These are phyloP conservation scores for Setomelanomma holmii DNA, from an alignment of 2,329 filamentous ascomycete species.

Conservation along the genomic window DNA sequence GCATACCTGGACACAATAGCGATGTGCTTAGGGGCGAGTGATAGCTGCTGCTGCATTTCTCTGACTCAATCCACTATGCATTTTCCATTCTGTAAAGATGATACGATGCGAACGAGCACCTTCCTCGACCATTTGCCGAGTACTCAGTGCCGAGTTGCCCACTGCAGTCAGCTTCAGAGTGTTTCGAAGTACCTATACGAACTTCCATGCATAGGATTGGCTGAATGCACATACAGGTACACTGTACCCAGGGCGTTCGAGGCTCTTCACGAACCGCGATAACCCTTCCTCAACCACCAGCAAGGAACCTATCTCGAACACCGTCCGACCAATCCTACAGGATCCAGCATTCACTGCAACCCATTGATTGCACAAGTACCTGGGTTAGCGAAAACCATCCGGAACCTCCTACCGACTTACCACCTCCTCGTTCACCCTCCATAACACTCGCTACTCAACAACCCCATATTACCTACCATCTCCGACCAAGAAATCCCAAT, in stretches of 20 bases:
- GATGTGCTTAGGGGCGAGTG: no score
- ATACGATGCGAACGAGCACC: no score
- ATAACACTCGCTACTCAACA: background rate
- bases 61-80: no score
- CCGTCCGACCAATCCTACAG: background rate
- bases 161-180: no score
- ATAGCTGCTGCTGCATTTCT: no score
- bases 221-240: background rate
- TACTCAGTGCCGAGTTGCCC: no score
- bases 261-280: background rate
- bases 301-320: background rate
- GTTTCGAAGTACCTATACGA: no score
- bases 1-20: no score
- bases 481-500: background rate
- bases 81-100: no score
- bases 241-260: background rate
- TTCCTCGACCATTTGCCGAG: no score
- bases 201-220: no score
- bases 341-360: conserved; percentile 6
- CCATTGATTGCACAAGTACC: conserved; percentile 1
- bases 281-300: background rate
- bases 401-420: background rate
- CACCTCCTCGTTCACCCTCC: background rate
- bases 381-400: background rate
- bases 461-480: background rate